These are phyloP conservation scores for Sporothrix sp. DNA, from an alignment of 2,329 filamentous ascomycete species.

Conservation along the genomic window DNA sequence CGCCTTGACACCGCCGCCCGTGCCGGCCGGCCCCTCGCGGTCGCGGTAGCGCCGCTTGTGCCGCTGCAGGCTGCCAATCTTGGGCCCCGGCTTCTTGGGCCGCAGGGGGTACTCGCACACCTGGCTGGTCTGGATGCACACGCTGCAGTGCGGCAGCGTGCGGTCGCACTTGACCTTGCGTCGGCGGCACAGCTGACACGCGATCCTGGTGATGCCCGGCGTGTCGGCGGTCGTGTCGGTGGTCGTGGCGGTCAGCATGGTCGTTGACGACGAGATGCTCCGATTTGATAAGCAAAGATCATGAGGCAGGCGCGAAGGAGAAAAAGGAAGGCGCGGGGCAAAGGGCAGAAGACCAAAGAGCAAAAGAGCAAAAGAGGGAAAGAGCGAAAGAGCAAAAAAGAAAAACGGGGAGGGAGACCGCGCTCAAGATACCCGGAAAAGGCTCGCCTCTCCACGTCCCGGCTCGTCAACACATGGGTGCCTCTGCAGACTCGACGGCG, in stretches of 20 bases:
- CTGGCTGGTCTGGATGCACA: slow-evolving; percentile 5
- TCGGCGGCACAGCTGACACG: slow-evolving; percentile 18
- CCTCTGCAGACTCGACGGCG: no score
- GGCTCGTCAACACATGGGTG: no score
- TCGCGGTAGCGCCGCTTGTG: neutral
- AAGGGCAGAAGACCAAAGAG: neutral
- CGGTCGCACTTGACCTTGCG: slow-evolving; percentile 11
- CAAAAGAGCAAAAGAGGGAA: neutral
- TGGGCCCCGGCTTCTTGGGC: slow-evolving; percentile 8
- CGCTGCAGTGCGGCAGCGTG: slow-evolving; percentile 2
- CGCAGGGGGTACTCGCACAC: slow-evolving; percentile 6
- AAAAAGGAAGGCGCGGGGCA: neutral
- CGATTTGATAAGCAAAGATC: no score
- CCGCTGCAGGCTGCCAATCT: slow-evolving; percentile 4
- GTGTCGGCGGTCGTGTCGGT: neutral
- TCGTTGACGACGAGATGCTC: no score
- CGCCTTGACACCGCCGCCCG: neutral
- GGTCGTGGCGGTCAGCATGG: neutral
- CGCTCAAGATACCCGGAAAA: no score
- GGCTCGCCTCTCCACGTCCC: no score
- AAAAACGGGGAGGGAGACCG: no score
- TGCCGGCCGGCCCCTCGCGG: neutral
- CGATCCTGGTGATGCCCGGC: neutral
- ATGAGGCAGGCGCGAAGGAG: neutral
- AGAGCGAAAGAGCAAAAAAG: neutral